phyloP scores from a whole-genome alignment of 148 eudicot genomes.

The Rhododendron molle region DNA sequence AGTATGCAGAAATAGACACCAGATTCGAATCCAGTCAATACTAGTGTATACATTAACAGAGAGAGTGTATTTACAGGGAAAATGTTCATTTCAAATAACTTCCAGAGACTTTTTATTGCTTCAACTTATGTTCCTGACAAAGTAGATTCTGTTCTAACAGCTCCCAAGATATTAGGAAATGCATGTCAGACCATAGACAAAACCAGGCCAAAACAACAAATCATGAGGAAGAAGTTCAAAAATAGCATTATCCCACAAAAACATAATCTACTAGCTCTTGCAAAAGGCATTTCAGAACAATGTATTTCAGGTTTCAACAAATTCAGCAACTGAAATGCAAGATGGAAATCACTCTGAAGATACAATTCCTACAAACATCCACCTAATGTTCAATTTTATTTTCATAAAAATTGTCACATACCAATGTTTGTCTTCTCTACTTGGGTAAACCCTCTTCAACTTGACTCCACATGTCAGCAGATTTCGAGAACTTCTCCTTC shows the following conservation, averaged over 20 bases:
- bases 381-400: background rate
- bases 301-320: background rate
- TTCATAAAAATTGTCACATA: background rate
- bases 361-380: conserved; percentile 5
- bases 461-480: conserved; percentile 61
- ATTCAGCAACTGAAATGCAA: background rate
- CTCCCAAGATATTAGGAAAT: background rate
- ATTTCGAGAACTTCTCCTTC: conserved; percentile 60
- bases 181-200: background rate
- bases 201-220: background rate
- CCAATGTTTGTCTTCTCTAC: conserved; percentile 21
- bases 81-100: background rate
- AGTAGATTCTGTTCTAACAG: background rate
- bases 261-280: background rate
- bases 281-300: background rate
- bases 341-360: background rate
- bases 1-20: background rate
- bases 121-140: background rate
- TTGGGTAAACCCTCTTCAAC: conserved; percentile 56
- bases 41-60: background rate
- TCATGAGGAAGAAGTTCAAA: background rate
- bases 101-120: background rate
- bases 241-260: background rate
- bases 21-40: background rate
- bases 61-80: background rate